Percentiles rank a stretch among this genome's conserved stretches.
Conservation (phyloP, 2,329 filamentous ascomycete species). For the Ceratocystis albifundus region DNA sequence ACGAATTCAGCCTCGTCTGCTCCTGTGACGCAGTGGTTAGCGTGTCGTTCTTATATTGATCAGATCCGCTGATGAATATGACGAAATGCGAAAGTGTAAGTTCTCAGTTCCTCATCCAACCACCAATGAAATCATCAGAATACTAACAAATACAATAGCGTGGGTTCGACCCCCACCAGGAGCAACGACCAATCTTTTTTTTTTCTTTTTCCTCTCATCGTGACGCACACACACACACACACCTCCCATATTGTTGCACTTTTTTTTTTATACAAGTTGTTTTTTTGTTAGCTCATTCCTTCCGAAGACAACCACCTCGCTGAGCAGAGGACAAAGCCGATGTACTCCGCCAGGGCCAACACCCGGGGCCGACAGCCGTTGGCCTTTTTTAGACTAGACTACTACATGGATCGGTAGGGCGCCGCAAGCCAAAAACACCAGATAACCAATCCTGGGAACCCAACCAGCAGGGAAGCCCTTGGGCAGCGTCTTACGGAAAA, state of each 20-base stretch:
- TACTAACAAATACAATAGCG: conserved; percentile 23
- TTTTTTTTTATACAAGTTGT: not conserved
- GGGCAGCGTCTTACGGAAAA: too few species aligned
- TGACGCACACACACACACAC: not conserved
- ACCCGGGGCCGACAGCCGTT: too few species aligned
- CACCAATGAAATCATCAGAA: conserved; percentile 19
- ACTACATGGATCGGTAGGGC: too few species aligned
- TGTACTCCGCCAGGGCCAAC: too few species aligned
- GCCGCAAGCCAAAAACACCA: too few species aligned
- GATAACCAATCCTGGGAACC: too few species aligned
- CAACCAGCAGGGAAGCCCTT: too few species aligned
- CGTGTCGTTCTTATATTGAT: conserved; percentile 26
- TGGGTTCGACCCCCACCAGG: conserved; percentile 25
- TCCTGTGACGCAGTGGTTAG: conserved; percentile 26
- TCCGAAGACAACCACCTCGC: too few species aligned
- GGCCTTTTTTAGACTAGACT: too few species aligned
- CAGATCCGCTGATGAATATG: conserved; percentile 24
- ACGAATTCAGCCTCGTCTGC: conserved; percentile 21
- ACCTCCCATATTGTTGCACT: not conserved
- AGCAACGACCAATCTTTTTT: conserved; percentile 22
- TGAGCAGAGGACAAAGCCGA: too few species aligned
- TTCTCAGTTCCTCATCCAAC: not conserved
- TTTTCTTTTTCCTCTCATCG: not conserved
- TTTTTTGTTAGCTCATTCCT: too few species aligned
- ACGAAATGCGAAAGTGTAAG: conserved; percentile 25